Conservation (phyloP, 306 rosid genomes). For the barrel medic (Medicago truncatula) region MtrunA17r5.0-ANR NC_053042.1:2601001-2601500, state of each 20-base stretch:
- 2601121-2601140: slow-evolving; percentile 34
- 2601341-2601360: neutral
- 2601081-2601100: slow-evolving; percentile 43
- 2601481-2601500: no score
- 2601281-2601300: slow-evolving; percentile 21
- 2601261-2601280: slow-evolving; percentile 45
- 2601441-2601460: no score
- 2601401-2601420: slow-evolving; percentile 12
- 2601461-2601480: no score
- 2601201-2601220: slow-evolving; percentile 26
- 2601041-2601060: slow-evolving; percentile 88
- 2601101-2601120: slow-evolving; percentile 15
- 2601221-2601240: slow-evolving; percentile 21
- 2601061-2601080: slow-evolving; percentile 71
- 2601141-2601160: slow-evolving; percentile 30
- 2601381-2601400: slow-evolving; percentile 3
- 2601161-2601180: slow-evolving; percentile 20
- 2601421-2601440: no score
- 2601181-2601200: slow-evolving; percentile 29
- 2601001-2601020: slow-evolving; percentile 42
- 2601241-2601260: slow-evolving; percentile 30
- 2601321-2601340: neutral
- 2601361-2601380: neutral
- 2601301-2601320: slow-evolving; percentile 7
- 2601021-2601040: slow-evolving; percentile 37